These are phyloP conservation scores for Clavaria fumosa DNA, from an alignment of 768 basidiomycete species.

Conservation along the genomic window DNA sequence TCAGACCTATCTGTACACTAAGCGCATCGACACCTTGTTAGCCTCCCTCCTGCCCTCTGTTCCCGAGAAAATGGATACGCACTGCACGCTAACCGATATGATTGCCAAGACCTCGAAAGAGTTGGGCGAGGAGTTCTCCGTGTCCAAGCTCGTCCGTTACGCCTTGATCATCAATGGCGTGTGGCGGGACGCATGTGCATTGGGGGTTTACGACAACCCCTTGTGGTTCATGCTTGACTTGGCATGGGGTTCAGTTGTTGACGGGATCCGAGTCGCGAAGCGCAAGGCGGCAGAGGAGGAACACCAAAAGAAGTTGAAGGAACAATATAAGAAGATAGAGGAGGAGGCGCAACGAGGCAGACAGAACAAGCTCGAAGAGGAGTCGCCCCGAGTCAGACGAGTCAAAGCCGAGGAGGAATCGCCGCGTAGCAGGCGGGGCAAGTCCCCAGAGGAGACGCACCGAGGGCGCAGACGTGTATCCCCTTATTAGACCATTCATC, in stretches of 20 bases:
- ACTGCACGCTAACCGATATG: conserved; percentile 10
- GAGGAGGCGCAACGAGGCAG: no score
- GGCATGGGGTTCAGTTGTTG: conserved; percentile 54
- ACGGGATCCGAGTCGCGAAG: no score
- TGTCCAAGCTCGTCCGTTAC: conserved; percentile 32
- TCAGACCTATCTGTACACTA: conserved; percentile 52
- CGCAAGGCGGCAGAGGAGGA: no score
- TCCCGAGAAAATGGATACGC: conserved; percentile 16
- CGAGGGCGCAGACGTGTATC: no score
- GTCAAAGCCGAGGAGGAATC: no score
- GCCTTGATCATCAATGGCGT: conserved; percentile 41
- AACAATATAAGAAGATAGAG: no score
- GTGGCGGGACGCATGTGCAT: conserved; percentile 55
- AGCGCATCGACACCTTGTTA: conserved; percentile 35
- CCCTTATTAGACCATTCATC: no score
- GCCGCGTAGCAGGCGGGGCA: no score
- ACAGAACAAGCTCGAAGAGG: no score
- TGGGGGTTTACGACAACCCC: conserved; percentile 51
- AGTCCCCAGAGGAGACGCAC: no score
- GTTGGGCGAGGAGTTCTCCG: conserved; percentile 27
- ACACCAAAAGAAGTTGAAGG: no score
- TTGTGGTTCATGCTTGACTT: conserved; percentile 55
- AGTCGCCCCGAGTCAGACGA: no score
- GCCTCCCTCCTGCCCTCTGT: conserved; percentile 29
- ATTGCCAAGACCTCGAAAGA: conserved; percentile 16